Base-by-base conservation (phyloP, 306 rosid species). In the Citrullus colocynthis region DNA sequence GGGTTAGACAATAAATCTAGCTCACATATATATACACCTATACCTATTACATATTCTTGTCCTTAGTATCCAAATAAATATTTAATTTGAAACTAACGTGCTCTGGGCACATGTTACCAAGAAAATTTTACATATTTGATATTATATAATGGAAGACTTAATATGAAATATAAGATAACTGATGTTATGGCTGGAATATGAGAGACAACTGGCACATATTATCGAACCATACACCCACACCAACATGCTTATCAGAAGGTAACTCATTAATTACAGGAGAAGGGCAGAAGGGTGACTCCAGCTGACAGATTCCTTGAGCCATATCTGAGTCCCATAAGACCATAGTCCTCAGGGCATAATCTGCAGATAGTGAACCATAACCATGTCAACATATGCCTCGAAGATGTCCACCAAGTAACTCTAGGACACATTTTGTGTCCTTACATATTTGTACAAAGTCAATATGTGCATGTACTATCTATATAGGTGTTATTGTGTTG, bases 241-340 rank as follows among this genome's bases (percentile, higher is more conserved):
- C 80, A 70, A 58, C 64, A 67, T 49, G 49, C 44, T 55, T 77
- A 75, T 52, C 42, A 61, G n/a, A 6, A 66, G 54, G 61, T 74
- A 73, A 77, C 59, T 80, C 75, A 36, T 73, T 4, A 51, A 78
- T 76, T 42, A 95, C 99, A 55, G 75, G 86, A 82, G 67, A 92
- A 87, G 64, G 98, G 99, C 89, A 58, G 44, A 81, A 86, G 69
- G 69, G 93, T 89, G 70, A 87, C 89, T 74, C 99, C 97, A 84
- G 81, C 60, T 24, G 98, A 92, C 73, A 90, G 83, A 86, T 88
- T 92, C 81, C 82, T 84, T 0, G 99, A 86, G 83, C 97, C 97
- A 73, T 92, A 95, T 95, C 97, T 88, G 87, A 95, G 84, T 75
- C 99, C 97, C 88, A 92, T 79, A 77, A 85, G 80, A 65, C 97